These are phyloP conservation scores for Pistacia integerrima DNA, from an alignment of 345 rosid genomes.

Conservation along the genomic window DNA sequence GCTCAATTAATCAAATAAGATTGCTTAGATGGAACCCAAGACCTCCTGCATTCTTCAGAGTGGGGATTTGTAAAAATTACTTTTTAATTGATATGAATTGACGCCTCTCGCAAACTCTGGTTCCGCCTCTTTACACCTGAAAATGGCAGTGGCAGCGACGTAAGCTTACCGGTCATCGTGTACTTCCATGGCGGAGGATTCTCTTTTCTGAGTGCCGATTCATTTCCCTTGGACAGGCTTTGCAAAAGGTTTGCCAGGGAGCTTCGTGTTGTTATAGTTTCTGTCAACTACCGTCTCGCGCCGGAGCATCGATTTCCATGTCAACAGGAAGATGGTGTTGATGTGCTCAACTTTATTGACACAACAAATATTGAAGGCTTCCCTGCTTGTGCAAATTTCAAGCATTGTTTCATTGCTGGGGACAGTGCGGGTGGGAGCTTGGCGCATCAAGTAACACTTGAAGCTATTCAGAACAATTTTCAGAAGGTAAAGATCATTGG, in stretches of 20 bases:
- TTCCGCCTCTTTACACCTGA: constrained; percentile 35
- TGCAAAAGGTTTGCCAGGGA: constrained; percentile 31
- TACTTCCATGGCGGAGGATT: no score
- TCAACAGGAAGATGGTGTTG: constrained; percentile 36
- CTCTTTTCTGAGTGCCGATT: no score
- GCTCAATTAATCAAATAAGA: no score
- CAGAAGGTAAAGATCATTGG: constrained; percentile 16
- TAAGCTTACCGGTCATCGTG: no score
- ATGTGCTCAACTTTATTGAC: constrained; percentile 12
- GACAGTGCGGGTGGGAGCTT: constrained; percentile 40
- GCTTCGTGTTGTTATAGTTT: constrained; percentile 27
- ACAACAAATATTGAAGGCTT: not conserved
- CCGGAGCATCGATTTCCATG: constrained; percentile 42
- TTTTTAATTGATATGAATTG: no score
- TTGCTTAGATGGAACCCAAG: no score
- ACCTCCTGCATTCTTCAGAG: no score
- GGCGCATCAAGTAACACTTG: constrained; percentile 32
- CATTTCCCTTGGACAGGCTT: constrained; percentile 26
- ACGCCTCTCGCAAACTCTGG: constrained; percentile 27
- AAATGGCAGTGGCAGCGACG: no score
- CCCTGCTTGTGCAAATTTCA: not conserved
- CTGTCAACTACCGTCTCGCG: constrained; percentile 38
- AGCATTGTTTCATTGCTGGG: constrained; percentile 25
- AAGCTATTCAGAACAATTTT: constrained; percentile 7
- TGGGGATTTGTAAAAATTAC: no score